Evolutionary conservation across 2,329 filamentous ascomycete species (phyloP).

Genomic region (Paraphaeosphaeria minitans): DNA sequence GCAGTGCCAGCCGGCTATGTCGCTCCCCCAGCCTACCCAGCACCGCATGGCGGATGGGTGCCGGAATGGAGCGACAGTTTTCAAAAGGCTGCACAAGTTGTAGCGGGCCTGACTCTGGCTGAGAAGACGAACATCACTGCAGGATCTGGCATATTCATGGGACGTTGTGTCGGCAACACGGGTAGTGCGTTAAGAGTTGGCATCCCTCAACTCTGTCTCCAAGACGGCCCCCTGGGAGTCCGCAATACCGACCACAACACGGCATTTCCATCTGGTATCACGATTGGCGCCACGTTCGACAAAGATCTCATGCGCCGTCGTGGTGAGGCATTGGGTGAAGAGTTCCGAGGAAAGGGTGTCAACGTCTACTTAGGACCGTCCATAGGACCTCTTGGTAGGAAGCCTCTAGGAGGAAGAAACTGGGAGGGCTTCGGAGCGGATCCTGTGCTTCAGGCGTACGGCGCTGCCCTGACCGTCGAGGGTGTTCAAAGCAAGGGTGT

Average conservation of each 20-base stretch:
- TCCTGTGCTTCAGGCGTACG: conserved; percentile 73
- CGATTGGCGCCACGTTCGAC: conserved; percentile 74
- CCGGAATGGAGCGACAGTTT: conserved; percentile 73
- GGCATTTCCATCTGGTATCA: conserved; percentile 80
- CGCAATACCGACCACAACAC: conserved; percentile 76
- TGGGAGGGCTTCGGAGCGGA: conserved; percentile 78
- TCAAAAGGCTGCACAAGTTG: conserved; percentile 68
- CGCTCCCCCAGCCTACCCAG: conserved; percentile 69
- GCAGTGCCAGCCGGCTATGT: conserved; percentile 43
- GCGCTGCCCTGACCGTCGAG: conserved; percentile 75
- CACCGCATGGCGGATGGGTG: conserved; percentile 73
- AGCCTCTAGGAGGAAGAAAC: conserved; percentile 66
- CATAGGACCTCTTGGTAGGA: conserved; percentile 73
- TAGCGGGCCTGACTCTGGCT: conserved; percentile 76
- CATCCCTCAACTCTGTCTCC: conserved; percentile 66
- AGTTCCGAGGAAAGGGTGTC: conserved; percentile 74
- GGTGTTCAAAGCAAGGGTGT: conserved; percentile 76
- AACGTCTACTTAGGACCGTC: conserved; percentile 73
- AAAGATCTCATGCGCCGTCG: conserved; percentile 73
- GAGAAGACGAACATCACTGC: conserved; percentile 81
- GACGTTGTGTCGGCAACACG: conserved; percentile 73
- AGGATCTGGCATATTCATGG: conserved; percentile 75
- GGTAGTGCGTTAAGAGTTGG: conserved; percentile 72
- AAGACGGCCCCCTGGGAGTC: conserved; percentile 74
- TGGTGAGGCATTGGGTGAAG: conserved; percentile 70